Evolutionary conservation across 768 basidiomycete genomes (phyloP).

Genomic region (Rhizopogon sp.): DNA sequence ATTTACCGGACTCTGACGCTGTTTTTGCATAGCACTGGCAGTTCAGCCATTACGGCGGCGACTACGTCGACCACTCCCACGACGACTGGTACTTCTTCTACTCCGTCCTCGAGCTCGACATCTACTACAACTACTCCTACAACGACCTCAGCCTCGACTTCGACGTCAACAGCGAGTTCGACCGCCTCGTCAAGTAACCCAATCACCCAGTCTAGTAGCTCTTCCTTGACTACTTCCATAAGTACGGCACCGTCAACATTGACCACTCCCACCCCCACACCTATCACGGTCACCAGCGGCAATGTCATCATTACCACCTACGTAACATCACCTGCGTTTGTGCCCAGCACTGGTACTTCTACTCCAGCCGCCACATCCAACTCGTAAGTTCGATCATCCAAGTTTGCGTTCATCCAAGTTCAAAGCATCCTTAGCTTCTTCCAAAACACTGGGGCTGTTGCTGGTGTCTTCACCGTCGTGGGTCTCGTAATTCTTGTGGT

Average conservation of each 20-base stretch:
- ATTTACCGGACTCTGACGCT: background rate
- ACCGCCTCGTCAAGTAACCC: background rate
- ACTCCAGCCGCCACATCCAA: conserved; percentile 6
- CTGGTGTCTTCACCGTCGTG: conserved; percentile 66
- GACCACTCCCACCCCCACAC: background rate
- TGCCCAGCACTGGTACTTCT: background rate
- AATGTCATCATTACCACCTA: background rate
- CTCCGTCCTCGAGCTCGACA: background rate
- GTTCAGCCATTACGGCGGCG: background rate
- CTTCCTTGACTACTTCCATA: background rate
- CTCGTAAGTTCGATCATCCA: conserved; percentile 17
- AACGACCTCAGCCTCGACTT: background rate
- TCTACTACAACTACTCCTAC: background rate
- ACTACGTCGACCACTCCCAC: background rate
- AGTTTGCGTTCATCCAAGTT: background rate
- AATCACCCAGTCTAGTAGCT: background rate
- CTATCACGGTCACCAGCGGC: conserved; percentile 1
- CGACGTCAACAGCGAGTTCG: background rate
- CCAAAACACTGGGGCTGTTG: conserved; percentile 65
- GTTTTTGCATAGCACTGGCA: background rate
- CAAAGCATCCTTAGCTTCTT: conserved; percentile 48
- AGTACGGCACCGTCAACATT: background rate
- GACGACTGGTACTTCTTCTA: background rate
- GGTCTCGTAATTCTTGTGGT: conserved; percentile 55
- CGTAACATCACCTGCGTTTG: background rate